Base-by-base conservation (phyloP, 352 stramenopile genomes). In the Pythium aristosporum region DNA sequence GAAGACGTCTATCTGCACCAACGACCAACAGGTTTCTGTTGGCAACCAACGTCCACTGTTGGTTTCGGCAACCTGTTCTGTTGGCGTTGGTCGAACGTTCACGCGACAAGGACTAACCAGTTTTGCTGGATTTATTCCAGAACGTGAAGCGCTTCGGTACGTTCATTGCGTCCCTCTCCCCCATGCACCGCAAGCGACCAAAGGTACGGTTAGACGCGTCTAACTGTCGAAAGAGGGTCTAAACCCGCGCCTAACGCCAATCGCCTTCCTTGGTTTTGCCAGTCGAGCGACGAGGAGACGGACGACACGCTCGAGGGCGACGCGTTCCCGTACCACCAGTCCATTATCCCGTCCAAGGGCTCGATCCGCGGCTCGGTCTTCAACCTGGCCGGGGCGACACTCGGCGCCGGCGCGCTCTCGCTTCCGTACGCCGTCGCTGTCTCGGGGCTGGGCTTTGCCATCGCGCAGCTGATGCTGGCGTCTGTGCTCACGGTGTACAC, bases 291-390 rank as follows among this genome's bases (percentile, higher is more conserved):
- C 32, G 42, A 58, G 75, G 69, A 68, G 58, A 52, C 62, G 18
- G 72, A 78, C 11, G 74, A 89, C 21, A 82, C 80, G 8, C 50
- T 82, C 18, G 69, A 87, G n/a, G 67, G 47, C 41, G 79, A 89
- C 60, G 70, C 79, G 21, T 94, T 90, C 54, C 74, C 81, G 44
- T 87, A 91, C 50, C 83, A 92, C 67, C 80, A 88, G 71, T 88
- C 82, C 36, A 75, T 92, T 50, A 87, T 92, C 61, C 85, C 85
- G 42, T 87, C 85, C 6, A 91, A 89, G 60, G 83, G 85, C 8
- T 94, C 85, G 10, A 88, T 94, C 69, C 83, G 83, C 18, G 85
- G 85, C 54, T 94, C 85, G 3, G 80, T 94, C 18, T 94, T 94
- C 49, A 94, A 94, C 69, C 69, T 94, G 16, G 80, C 80, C n/a